Base-by-base conservation (phyloP, 441 rosid species). In the Geranium incanum region DNA sequence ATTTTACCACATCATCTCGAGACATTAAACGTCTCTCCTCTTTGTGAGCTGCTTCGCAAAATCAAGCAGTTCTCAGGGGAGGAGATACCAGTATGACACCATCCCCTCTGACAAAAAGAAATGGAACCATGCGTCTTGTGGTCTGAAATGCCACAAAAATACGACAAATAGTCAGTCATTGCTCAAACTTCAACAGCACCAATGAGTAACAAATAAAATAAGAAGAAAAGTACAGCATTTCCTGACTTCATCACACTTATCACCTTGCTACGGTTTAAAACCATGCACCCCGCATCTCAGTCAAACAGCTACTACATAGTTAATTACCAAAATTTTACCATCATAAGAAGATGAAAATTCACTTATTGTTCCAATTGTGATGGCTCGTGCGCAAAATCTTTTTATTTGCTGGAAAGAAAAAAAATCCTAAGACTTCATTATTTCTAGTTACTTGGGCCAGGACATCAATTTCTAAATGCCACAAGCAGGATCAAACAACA, bases 41-140 rank as follows among this genome's bases (percentile, higher is more conserved):
- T 28, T 28, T 2, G 33, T 2, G 33, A 28, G 33, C 33, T 28
- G 33, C 33, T 28, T 28, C 3, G 67, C 75, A 6, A 1, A 16
- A 74, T 84, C 81, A 94, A 50, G 97, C 85, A 36, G 99, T 87
- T 83, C 99, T 87, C 68, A 90, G 75, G 4, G 99, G 99, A 63
- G 97, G 99, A 43, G 99, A 90, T 68, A 94, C 99, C 85, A 94
- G 85, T 73, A 94, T 92, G 72, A 94, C 99, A 72, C 99, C 97
- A 73, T 94, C 99, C 55, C 99, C 99, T 81, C 97, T 84, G 64
- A 92, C 99, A 81, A 94, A 94, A 11, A 94, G 96, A 76, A 85
- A 94, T 7, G 93, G 93, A 63, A 92, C 87, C 0, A 76, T 90
- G n/a, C 99, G 93, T 82, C 80, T 90, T n/a, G 95, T 92, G 36